Conservation (phyloP, 2,329 filamentous ascomycete species). For the Lecanoromycetidae sp. region DNA sequence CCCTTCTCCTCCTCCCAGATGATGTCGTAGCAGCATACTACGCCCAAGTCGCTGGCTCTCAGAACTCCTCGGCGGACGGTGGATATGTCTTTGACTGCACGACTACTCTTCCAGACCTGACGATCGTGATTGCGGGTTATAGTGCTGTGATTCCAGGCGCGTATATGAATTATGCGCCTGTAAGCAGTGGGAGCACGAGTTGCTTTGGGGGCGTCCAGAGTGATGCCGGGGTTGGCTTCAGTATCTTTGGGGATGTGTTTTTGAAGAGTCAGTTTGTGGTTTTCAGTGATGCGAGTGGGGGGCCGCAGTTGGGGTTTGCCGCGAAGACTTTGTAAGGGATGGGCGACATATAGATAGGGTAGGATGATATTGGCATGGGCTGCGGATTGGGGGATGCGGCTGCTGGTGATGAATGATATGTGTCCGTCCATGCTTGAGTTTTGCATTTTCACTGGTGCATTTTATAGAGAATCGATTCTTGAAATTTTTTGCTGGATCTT, state of each 20-base stretch:
- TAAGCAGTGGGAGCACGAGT: constrained; percentile 15
- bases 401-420: no score
- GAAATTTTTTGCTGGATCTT: no score
- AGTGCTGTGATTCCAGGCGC: constrained; percentile 40
- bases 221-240: constrained; percentile 44
- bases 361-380: no score
- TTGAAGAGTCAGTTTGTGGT: constrained; percentile 66
- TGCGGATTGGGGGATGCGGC: no score
- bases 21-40: constrained; percentile 49
- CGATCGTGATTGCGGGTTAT: constrained; percentile 38
- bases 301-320: constrained; percentile 39
- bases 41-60: constrained; percentile 40
- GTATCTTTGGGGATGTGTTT: constrained; percentile 67
- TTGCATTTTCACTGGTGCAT: no score
- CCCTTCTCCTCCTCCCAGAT: constrained; percentile 48
- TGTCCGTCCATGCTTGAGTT: no score
- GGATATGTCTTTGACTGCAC: constrained; percentile 45
- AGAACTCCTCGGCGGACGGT: constrained; percentile 36
- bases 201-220: constrained; percentile 71
- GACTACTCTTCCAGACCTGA: constrained; percentile 41
- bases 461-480: no score
- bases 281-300: constrained; percentile 43
- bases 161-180: constrained; percentile 40
- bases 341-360: neutral
- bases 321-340: constrained; percentile 21